phyloP scores from a whole-genome alignment of 2,329 filamentous ascomycete species.

The Didymella segeticola region DNA sequence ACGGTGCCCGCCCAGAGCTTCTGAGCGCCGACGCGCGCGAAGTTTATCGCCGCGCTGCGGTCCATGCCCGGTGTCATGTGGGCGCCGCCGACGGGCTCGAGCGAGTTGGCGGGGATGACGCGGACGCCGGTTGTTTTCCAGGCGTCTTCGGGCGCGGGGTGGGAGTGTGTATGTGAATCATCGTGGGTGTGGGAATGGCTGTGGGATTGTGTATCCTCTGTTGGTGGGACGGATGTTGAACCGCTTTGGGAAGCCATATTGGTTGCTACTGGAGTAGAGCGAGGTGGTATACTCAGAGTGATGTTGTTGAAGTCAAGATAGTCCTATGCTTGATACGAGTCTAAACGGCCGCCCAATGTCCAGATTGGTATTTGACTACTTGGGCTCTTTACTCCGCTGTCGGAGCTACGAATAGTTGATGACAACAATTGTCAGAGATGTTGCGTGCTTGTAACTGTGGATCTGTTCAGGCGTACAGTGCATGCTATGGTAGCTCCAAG shows the following conservation, averaged over 20 bases:
- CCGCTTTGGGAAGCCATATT: slow-evolving; percentile 11
- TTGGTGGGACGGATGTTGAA: slow-evolving; percentile 12
- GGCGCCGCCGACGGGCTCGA: slow-evolving; percentile 1
- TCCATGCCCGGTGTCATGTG: slow-evolving; percentile 18
- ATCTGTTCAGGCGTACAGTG: slow-evolving; percentile 10
- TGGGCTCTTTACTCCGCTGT: not conserved
- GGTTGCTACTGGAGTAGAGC: not conserved
- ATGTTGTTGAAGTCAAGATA: not conserved
- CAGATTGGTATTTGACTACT: not conserved
- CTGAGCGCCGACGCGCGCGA: slow-evolving; percentile 10
- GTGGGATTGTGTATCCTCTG: not conserved
- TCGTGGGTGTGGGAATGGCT: not conserved
- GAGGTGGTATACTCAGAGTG: not conserved
- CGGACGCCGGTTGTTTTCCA: slow-evolving; percentile 18
- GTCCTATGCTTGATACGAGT: not conserved
- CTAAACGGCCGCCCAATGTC: not conserved
- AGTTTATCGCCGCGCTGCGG: slow-evolving; percentile 10
- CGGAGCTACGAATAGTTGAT: not conserved
- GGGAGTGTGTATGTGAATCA: not conserved
- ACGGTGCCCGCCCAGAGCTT: slow-evolving; percentile 17
- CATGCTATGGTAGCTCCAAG: slow-evolving; percentile 1
- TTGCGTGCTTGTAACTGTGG: slow-evolving; percentile 16
- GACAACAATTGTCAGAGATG: slow-evolving; percentile 2
- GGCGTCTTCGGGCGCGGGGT: slow-evolving; percentile 5
- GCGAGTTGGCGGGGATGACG: slow-evolving; percentile 6